phyloP scores from a whole-genome alignment of 345 rosid genomes.

The Ricinus communis region DNA sequence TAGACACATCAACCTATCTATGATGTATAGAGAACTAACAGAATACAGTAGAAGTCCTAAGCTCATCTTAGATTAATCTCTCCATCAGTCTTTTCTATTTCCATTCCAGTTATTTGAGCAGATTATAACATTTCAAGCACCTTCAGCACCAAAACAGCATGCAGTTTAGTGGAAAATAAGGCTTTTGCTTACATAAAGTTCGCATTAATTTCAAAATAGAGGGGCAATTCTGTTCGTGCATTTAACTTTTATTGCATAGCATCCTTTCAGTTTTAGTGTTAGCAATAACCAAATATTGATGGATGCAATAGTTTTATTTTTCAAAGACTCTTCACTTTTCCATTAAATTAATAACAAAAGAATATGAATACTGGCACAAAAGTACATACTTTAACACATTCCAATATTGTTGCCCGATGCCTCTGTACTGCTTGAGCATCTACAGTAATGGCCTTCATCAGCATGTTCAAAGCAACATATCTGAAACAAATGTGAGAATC shows the following conservation, averaged over 20 bases:
- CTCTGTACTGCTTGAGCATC: conserved; percentile 97
- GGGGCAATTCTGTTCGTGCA: background rate
- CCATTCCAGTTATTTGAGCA: background rate
- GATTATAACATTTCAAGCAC: background rate
- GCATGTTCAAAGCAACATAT: conserved; percentile 95
- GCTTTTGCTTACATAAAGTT: background rate
- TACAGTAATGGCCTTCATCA: conserved; percentile 85
- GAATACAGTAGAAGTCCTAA: background rate
- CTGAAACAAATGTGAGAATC: conserved; percentile 42
- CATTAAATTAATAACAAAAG: background rate
- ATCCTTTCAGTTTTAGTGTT: background rate
- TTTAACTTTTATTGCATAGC: background rate
- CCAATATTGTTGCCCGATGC: conserved; percentile 91
- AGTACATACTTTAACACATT: conserved; percentile 89
- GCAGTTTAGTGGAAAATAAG: background rate
- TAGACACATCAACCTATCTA: background rate
- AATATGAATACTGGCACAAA: background rate
- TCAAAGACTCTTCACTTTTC: background rate
- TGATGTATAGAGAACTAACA: background rate
- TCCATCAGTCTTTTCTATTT: background rate
- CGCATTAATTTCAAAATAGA: background rate
- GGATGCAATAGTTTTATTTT: background rate
- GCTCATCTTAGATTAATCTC: background rate
- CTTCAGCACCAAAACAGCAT: background rate
- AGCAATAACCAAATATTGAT: background rate